phyloP scores from a whole-genome alignment of 805 yeast species.

The Spathaspora gorwiae region DNA sequence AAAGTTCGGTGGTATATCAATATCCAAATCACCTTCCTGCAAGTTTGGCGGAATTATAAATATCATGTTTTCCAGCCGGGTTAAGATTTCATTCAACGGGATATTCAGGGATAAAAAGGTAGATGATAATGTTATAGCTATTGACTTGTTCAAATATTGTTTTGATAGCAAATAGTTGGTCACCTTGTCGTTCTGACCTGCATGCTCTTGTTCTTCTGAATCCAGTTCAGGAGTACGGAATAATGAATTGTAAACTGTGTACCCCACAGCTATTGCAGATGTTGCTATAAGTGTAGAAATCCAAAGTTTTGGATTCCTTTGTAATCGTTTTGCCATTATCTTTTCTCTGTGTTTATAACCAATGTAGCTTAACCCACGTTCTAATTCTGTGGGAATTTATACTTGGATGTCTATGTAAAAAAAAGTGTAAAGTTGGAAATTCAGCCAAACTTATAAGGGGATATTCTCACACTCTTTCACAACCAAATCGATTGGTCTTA shows the following conservation, averaged over 20 bases:
- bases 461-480: no score
- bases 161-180: conserved; percentile 3
- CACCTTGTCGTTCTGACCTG: neutral
- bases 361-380: no score
- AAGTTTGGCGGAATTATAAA: conserved; percentile 43
- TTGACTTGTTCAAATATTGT: conserved; percentile 26
- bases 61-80: conserved; percentile 32
- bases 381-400: no score
- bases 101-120: conserved; percentile 33
- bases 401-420: no score
- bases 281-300: conserved; percentile 33
- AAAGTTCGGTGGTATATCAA: conserved; percentile 21
- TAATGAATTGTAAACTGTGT: conserved; percentile 21
- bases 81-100: conserved; percentile 37
- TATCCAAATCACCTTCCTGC: conserved; percentile 32
- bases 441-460: no score
- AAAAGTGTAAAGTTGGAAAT: no score
- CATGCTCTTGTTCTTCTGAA: neutral
- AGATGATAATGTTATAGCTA: conserved; percentile 40
- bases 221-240: neutral
- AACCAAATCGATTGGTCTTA: no score
- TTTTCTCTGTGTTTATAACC: no score
- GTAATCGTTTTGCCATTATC: neutral
- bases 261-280: conserved; percentile 28
- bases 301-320: conserved; percentile 25